Percentiles rank a stretch among this genome's conserved stretches.
These are phyloP conservation scores for Annulohypoxylon nitens DNA, from an alignment of 495 filamentous ascomycete genomes.

Conservation along the genomic window DNA sequence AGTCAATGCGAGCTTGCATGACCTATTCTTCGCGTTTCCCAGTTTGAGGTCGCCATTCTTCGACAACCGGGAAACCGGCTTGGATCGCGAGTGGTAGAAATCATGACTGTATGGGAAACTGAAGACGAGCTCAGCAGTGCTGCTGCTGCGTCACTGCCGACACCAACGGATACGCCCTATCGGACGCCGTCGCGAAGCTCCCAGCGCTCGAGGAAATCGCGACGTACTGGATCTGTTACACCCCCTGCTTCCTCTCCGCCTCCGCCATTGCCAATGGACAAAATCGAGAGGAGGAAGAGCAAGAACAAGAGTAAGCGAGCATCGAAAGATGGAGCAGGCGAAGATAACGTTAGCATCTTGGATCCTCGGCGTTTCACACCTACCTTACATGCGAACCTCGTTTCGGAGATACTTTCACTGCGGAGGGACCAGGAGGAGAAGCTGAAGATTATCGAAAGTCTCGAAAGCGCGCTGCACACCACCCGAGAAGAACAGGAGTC, in stretches of 20 bases:
- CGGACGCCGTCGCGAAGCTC: slow-evolving; percentile 70
- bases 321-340: slow-evolving; percentile 69
- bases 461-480: slow-evolving; percentile 81
- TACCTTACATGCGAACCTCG: slow-evolving; percentile 92
- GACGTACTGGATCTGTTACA: slow-evolving; percentile 68
- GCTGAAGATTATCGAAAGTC: slow-evolving; percentile 80
- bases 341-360: slow-evolving; percentile 81
- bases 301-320: slow-evolving; percentile 62
- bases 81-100: slow-evolving; percentile 35
- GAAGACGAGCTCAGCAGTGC: slow-evolving; percentile 66
- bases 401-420: slow-evolving; percentile 91
- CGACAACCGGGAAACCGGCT: slow-evolving; percentile 41
- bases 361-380: slow-evolving; percentile 95
- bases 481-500: slow-evolving; percentile 79
- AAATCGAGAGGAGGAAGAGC: slow-evolving; percentile 59
- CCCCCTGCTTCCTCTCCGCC: slow-evolving; percentile 74
- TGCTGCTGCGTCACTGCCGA: slow-evolving; percentile 68
- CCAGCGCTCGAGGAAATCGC: slow-evolving; percentile 63
- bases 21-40: slow-evolving; percentile 29
- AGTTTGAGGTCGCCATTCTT: slow-evolving; percentile 32
- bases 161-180: slow-evolving; percentile 75
- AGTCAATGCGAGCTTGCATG: slow-evolving; percentile 37
- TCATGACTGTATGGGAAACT: slow-evolving; percentile 67
- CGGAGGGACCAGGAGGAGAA: slow-evolving; percentile 91
- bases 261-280: slow-evolving; percentile 67